Conservation (phyloP, 2,329 filamentous ascomycete genomes). For the Sphaerostilbella broomeana region DNA sequence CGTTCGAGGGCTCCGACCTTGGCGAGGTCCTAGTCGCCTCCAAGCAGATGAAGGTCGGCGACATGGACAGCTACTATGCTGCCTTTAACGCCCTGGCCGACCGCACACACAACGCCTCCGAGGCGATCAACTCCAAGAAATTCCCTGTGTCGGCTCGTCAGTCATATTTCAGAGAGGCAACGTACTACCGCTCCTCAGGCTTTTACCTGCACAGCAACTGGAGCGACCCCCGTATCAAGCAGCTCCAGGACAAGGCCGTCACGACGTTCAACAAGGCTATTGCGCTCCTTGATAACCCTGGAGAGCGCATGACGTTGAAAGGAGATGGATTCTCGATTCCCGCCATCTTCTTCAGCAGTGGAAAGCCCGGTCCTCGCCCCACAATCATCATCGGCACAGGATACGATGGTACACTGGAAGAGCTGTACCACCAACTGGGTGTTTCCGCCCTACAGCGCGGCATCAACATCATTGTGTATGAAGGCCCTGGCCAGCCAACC, state of each 20-base stretch:
- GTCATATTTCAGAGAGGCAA: conserved; percentile 32
- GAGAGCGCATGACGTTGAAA: conserved; percentile 26
- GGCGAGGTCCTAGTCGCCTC: conserved; percentile 27
- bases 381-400: conserved; percentile 35
- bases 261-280: conserved; percentile 33
- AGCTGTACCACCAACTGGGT: conserved; percentile 33
- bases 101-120: conserved; percentile 14
- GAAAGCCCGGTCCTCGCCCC: conserved; percentile 20
- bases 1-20: conserved; percentile 22
- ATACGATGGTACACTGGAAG: conserved; percentile 37
- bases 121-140: conserved; percentile 11
- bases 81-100: conserved; percentile 20
- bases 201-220: conserved; percentile 37
- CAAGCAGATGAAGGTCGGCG: conserved; percentile 16
- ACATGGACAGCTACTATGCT: conserved; percentile 20
- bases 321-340: conserved; percentile 27
- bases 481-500: conserved; percentile 39
- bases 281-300: conserved; percentile 26
- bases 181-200: conserved; percentile 36
- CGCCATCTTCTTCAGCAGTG: conserved; percentile 26
- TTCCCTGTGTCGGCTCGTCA: conserved; percentile 20
- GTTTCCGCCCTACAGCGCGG: conserved; percentile 30
- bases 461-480: conserved; percentile 36
- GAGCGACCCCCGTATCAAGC: conserved; percentile 32
- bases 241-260: conserved; percentile 29